Conservation (phyloP, 495 filamentous ascomycete species). For the Lophium mytilinum region DNA sequence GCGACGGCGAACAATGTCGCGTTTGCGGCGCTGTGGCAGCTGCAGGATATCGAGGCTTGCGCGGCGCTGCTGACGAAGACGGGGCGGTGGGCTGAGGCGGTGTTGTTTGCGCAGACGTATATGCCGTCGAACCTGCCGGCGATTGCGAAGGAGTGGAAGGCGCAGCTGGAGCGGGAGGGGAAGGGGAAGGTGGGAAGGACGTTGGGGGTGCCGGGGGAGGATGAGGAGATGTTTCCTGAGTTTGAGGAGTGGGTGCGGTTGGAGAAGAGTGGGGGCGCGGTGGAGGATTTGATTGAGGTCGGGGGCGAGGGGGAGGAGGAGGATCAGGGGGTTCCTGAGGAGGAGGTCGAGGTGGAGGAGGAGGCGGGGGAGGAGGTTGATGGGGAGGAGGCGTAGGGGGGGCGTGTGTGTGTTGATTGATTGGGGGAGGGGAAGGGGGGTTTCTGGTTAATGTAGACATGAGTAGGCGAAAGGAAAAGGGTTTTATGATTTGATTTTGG, state of each 20-base stretch:
- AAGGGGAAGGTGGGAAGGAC: constrained; percentile 76
- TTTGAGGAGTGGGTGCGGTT: constrained; percentile 84
- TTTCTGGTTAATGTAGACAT: too few species aligned
- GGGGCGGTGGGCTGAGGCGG: constrained; percentile 71
- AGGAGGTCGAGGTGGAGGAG: constrained; percentile 12
- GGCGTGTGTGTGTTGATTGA: too few species aligned
- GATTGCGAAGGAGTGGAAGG: constrained; percentile 73
- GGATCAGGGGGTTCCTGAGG: constrained; percentile 11
- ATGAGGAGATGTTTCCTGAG: constrained; percentile 89
- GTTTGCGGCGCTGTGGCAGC: constrained; percentile 82
- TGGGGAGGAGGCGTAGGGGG: constrained; percentile 7
- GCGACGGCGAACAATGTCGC: constrained; percentile 82
- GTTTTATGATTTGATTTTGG: too few species aligned
- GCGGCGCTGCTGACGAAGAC: constrained; percentile 73
- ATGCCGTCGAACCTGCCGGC: constrained; percentile 66
- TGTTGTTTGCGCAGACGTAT: constrained; percentile 89
- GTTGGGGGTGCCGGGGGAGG: constrained; percentile 69
- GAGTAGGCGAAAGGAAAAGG: too few species aligned
- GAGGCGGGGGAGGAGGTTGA: constrained; percentile 21
- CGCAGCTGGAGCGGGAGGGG: constrained; percentile 63
- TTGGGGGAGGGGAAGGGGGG: too few species aligned
- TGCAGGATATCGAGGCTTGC: constrained; percentile 74
- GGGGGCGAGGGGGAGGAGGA: constrained; percentile 15
- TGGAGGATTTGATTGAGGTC: constrained; percentile 22
- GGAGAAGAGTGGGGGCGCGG: constrained; percentile 56